Evolutionary conservation across 192 early-diverging fungal species (phyloP).

Genomic region (Glomus cerebriforme): DNA sequence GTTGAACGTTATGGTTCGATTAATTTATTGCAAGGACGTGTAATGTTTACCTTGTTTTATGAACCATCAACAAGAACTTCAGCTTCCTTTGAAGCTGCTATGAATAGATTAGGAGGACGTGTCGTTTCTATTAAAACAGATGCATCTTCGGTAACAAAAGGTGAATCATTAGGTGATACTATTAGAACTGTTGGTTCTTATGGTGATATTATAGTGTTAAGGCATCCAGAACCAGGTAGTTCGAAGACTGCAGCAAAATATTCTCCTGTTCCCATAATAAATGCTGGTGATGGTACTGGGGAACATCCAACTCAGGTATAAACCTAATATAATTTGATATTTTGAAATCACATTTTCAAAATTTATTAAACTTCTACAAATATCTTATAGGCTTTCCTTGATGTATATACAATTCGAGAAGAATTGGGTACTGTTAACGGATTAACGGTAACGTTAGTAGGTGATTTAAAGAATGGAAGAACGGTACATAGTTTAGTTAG

Average conservation of each 20-base stretch:
- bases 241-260: constrained; percentile 82
- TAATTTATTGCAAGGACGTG: constrained; percentile 85
- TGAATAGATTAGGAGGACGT: constrained; percentile 88
- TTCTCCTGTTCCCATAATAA: constrained; percentile 90
- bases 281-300: constrained; percentile 95
- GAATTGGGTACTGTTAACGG: constrained; percentile 97
- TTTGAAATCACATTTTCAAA: neutral
- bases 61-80: constrained; percentile 96
- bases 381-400: constrained; percentile 74
- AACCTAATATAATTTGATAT: neutral
- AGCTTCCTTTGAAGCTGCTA: constrained; percentile 93
- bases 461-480: constrained; percentile 96
- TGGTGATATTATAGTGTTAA: constrained; percentile 88
- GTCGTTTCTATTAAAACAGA: constrained; percentile 85
- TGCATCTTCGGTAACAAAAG: constrained; percentile 92
- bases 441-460: constrained; percentile 92
- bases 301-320: constrained; percentile 92
- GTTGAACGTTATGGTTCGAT: constrained; percentile 89
- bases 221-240: constrained; percentile 90
- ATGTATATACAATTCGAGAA: constrained; percentile 77
- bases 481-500: constrained; percentile 96
- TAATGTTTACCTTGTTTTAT: constrained; percentile 94
- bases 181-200: constrained; percentile 93
- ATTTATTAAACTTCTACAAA: neutral
- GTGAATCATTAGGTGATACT: constrained; percentile 93